Base-by-base conservation (phyloP, 345 rosid genomes). In the Gossypium herbaceum region DNA sequence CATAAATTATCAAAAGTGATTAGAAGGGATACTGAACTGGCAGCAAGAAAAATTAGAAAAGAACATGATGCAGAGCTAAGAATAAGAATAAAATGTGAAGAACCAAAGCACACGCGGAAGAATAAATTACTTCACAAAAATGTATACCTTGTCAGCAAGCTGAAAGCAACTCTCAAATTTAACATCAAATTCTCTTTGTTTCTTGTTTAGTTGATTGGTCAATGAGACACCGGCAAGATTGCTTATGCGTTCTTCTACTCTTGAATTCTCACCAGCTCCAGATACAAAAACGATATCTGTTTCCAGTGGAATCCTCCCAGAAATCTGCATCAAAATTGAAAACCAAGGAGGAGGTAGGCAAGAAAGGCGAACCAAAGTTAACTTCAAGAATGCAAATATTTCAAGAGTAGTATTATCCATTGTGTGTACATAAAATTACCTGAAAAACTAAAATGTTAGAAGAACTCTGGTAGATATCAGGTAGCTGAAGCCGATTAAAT, bases 361-460 rank as follows among this genome's bases (percentile, higher is more conserved):
- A 74, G 9, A 24, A 45, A 72, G 58, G 39, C 52, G 39, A 80
- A 56, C 20, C 12, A 76, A 43, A 60, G 57, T 29, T 78, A 71
- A 71, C 41, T 52, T 17, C 24, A 72, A 59, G 69, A 81, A 51
- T 68, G 44, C 39, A 48, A 57, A 52, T 19, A 20, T 51, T 77
- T 62, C 45, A 68, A 73, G 64, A 44, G 7, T 22, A 64, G 47
- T 60, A 20, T 44, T 77, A 71, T 9, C 11, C 41, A 48, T 48
- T 12, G 29, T 34, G 76, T 51, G 27, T 63, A 20, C 56, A 71
- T 11, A 59, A 67, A 47, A 63, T 81, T 82, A 90, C 98, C 97
- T 94, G 98, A 79, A 90, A 91, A 79, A 90, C 90, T 85, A 88
- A 80, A 51, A 89, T 78, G 78, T 81, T 93, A 17, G 98, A 76